Evolutionary conservation across 441 rosid genomes (phyloP).

Genomic region (Corymbia calophylla): DNA sequence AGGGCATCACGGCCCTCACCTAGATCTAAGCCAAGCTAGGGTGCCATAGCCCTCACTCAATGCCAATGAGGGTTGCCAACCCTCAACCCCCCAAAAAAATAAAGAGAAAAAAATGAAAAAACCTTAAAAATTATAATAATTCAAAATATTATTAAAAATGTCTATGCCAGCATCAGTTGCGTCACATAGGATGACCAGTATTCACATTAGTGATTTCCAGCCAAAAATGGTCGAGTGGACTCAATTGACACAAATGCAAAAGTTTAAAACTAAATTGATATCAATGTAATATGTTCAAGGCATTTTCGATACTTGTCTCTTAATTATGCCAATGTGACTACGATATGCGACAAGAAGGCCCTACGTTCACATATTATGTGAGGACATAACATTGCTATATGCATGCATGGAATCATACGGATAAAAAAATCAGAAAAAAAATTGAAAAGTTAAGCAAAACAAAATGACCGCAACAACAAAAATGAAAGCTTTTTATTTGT

Average conservation of each 20-base stretch:
- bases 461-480: no score
- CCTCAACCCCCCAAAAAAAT: background rate
- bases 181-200: no score
- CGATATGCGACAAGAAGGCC: background rate
- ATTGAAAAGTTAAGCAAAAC: background rate
- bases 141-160: no score
- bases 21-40: background rate
- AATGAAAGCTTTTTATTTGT: background rate
- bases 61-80: rapidly evolving
- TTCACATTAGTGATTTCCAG: background rate
- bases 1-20: rapidly evolving
- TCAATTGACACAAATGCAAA: background rate
- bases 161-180: background rate
- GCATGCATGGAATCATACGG: background rate
- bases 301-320: background rate
- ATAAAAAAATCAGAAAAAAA: no score
- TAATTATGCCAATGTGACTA: background rate
- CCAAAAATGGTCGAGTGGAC: background rate
- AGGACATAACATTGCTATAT: background rate
- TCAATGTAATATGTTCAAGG: background rate
- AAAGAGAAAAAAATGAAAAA: background rate
- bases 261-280: no score
- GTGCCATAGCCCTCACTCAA: background rate
- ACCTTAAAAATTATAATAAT: rapidly evolving
- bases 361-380: background rate